phyloP scores from a whole-genome alignment of 2,329 filamentous ascomycete species.

The Metarhizium humberi region DNA sequence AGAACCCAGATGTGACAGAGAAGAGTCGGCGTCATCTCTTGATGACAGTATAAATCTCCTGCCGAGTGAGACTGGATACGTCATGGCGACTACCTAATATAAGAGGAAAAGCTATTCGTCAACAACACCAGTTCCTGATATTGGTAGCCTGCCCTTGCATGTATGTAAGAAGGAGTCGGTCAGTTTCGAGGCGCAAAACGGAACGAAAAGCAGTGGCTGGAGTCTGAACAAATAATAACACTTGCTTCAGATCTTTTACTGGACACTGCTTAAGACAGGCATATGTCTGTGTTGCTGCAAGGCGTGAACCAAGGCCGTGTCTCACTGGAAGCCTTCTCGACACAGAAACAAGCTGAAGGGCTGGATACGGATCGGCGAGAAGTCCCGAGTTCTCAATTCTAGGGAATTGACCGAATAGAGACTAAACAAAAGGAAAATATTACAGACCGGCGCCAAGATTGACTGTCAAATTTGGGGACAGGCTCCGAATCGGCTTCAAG shows the following conservation, averaged over 20 bases:
- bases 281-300: not conserved
- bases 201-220: not conserved
- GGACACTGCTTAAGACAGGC: not conserved
- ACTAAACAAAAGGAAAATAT: not conserved
- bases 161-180: not conserved
- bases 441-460: not conserved
- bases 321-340: slow-evolving; percentile 1
- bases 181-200: not conserved
- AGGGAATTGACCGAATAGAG: not conserved
- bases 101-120: not conserved
- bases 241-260: not conserved
- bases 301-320: not conserved
- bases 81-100: slow-evolving; percentile 1
- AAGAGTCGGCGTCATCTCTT: not conserved
- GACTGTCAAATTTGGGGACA: not conserved
- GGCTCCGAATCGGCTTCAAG: too few species aligned
- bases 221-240: not conserved
- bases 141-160: not conserved
- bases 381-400: not conserved
- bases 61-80: not conserved
- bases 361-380: not conserved
- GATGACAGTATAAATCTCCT: slow-evolving; percentile 1
- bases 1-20: slow-evolving; percentile 1
- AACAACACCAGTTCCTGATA: not conserved
- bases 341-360: slow-evolving; percentile 1